Evolutionary conservation across 2,329 filamentous ascomycete genomes (phyloP).

Genomic region (Alternaria solani): DNA sequence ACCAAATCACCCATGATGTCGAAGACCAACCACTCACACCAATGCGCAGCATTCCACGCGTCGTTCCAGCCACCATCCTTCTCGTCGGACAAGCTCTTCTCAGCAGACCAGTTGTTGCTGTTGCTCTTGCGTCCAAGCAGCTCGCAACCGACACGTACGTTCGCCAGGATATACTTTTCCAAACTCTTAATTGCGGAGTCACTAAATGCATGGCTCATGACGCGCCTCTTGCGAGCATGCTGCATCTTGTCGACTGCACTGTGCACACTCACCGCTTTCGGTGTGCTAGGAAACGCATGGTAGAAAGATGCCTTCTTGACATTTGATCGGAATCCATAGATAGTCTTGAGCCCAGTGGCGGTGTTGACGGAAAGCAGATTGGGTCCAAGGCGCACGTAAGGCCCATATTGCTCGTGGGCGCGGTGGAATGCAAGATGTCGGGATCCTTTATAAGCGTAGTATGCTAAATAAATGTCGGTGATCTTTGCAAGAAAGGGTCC

Average conservation of each 20-base stretch:
- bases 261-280: constrained; percentile 55
- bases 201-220: constrained; percentile 58
- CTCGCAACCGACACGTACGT: constrained; percentile 53
- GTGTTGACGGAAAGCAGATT: constrained; percentile 82
- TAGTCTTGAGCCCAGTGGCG: constrained; percentile 59
- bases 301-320: constrained; percentile 61
- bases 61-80: constrained; percentile 51
- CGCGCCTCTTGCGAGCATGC: constrained; percentile 58
- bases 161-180: constrained; percentile 56
- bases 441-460: constrained; percentile 77
- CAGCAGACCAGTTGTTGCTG: constrained; percentile 14
- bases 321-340: constrained; percentile 59
- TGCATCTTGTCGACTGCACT: constrained; percentile 55
- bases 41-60: constrained; percentile 56
- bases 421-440: constrained; percentile 76
- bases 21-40: constrained; percentile 57
- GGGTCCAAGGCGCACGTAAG: constrained; percentile 78
- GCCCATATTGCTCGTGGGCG: constrained; percentile 74
- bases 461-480: constrained; percentile 55
- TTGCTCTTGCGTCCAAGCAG: constrained; percentile 39
- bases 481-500: constrained; percentile 53
- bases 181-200: constrained; percentile 56
- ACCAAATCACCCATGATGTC: constrained; percentile 62
- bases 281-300: constrained; percentile 55
- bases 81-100: constrained; percentile 13